Evolutionary conservation across 305 asterid genomes (phyloP).

Genomic region (Salvia sclarea): DNA sequence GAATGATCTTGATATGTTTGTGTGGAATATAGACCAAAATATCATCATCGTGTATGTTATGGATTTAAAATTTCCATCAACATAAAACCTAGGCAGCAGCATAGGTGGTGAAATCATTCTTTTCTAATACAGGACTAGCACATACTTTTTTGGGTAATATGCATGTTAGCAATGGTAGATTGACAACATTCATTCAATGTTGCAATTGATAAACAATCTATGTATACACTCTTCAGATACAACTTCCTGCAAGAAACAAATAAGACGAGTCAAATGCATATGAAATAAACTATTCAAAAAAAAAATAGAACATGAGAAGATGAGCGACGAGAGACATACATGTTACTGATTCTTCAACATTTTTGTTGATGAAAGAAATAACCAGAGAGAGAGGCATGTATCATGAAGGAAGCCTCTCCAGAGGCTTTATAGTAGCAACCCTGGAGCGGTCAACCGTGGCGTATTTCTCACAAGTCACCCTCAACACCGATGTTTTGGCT

Average conservation of each 20-base stretch:
- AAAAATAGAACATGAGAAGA: not conserved
- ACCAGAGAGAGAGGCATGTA: not conserved
- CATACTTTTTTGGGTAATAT: not conserved
- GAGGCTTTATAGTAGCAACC: conserved; percentile 71
- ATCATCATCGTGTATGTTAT: not conserved
- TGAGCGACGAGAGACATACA: not conserved
- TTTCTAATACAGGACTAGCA: not conserved
- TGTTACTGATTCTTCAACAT: not conserved
- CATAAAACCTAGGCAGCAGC: not conserved
- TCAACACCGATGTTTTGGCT: conserved; percentile 61
- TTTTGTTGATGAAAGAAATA: conserved; percentile 1
- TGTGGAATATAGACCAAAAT: not conserved
- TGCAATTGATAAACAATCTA: conserved; percentile 1
- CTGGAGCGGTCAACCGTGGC: conserved; percentile 41
- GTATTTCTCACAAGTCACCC: conserved; percentile 71
- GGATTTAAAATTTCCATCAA: not conserved
- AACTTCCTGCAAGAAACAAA: conserved; percentile 16
- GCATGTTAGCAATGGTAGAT: not conserved
- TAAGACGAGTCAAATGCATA: not conserved
- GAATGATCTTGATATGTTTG: not conserved
- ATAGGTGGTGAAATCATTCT: not conserved
- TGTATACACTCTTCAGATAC: not conserved
- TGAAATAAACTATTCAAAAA: too few species aligned
- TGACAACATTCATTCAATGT: conserved; percentile 1
- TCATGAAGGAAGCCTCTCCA: conserved; percentile 58